phyloP scores from a whole-genome alignment of 2,329 filamentous ascomycete species.

The Calonectria henricotiae region DNA sequence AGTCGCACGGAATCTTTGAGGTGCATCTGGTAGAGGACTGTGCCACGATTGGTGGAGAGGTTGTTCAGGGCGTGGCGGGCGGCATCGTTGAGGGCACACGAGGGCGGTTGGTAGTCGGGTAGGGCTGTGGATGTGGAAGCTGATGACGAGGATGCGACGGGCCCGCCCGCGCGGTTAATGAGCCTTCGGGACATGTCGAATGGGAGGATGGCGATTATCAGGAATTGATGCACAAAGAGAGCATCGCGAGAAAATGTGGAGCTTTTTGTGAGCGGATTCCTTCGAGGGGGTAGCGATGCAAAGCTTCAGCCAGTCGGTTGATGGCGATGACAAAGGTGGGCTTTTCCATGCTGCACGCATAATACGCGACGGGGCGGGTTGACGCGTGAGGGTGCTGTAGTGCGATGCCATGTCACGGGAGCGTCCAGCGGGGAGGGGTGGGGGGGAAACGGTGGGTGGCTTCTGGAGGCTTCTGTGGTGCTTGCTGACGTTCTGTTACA shows the following conservation, averaged over 20 bases:
- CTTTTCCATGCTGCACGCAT: not conserved
- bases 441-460: slow-evolving; percentile 23
- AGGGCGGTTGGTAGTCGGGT: slow-evolving; percentile 68
- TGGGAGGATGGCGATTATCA: slow-evolving; percentile 30
- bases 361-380: slow-evolving; percentile 22
- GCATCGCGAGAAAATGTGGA: slow-evolving; percentile 36
- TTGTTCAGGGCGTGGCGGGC: slow-evolving; percentile 62
- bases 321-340: slow-evolving; percentile 14
- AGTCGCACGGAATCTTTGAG: slow-evolving; percentile 63
- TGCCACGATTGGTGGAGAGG: slow-evolving; percentile 62
- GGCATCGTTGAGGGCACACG: slow-evolving; percentile 62
- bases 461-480: not conserved
- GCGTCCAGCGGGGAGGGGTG: not conserved
- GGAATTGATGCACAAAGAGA: slow-evolving; percentile 25
- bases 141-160: slow-evolving; percentile 38
- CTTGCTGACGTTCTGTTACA: slow-evolving; percentile 2
- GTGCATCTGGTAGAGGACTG: slow-evolving; percentile 64
- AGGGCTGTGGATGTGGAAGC: slow-evolving; percentile 55
- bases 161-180: slow-evolving; percentile 50
- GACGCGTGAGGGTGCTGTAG: slow-evolving; percentile 23
- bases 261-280: not conserved
- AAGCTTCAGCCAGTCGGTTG: slow-evolving; percentile 6
- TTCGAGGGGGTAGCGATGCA: not conserved
- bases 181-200: slow-evolving; percentile 56
- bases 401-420: slow-evolving; percentile 31